phyloP scores from a whole-genome alignment of 2,329 filamentous ascomycete species.

The Alternaria incomplexa region DNA sequence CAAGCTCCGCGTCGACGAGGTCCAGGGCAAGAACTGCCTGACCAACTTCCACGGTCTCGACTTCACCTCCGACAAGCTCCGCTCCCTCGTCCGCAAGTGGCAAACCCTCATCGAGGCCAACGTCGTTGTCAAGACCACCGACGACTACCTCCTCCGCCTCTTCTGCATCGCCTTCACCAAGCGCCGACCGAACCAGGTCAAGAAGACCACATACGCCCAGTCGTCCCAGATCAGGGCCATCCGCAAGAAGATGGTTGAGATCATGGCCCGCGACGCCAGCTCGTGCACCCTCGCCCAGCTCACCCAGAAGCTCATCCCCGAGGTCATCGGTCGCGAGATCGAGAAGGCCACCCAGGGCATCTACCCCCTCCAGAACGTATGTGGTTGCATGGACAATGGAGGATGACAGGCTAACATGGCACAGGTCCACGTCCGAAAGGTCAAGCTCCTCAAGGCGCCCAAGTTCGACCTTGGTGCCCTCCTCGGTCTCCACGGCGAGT shows the following conservation, averaged over 20 bases:
- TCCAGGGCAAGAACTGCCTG: slow-evolving; percentile 99
- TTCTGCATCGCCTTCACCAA: slow-evolving; percentile 99
- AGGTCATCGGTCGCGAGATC: slow-evolving; percentile 99
- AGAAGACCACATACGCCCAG: slow-evolving; percentile 99
- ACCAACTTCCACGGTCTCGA: slow-evolving; percentile 99
- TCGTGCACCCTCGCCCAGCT: slow-evolving; percentile 95
- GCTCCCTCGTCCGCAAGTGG: slow-evolving; percentile 99
- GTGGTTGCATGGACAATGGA: slow-evolving; percentile 28
- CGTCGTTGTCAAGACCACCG: slow-evolving; percentile 99
- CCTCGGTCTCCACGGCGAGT: slow-evolving; percentile 97
- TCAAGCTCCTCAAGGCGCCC: slow-evolving; percentile 97
- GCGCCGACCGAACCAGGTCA: slow-evolving; percentile 98
- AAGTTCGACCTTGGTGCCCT: slow-evolving; percentile 99
- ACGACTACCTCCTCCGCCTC: slow-evolving; percentile 98
- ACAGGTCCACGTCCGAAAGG: slow-evolving; percentile 99
- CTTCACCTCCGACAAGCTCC: slow-evolving; percentile 99
- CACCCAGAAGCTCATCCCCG: slow-evolving; percentile 97
- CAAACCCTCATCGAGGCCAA: slow-evolving; percentile 99
- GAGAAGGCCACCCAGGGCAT: slow-evolving; percentile 99
- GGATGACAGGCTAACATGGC: slow-evolving; percentile 25
- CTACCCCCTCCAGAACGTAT: slow-evolving; percentile 98
- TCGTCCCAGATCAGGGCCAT: slow-evolving; percentile 98
- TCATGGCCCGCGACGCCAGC: slow-evolving; percentile 94
- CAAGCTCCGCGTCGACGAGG: slow-evolving; percentile 97
- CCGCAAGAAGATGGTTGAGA: slow-evolving; percentile 99